Percentiles rank a stretch among this genome's conserved stretches.
Conservation (phyloP, 108 stramenopile species). For the Bacterosira constricta region DNA sequence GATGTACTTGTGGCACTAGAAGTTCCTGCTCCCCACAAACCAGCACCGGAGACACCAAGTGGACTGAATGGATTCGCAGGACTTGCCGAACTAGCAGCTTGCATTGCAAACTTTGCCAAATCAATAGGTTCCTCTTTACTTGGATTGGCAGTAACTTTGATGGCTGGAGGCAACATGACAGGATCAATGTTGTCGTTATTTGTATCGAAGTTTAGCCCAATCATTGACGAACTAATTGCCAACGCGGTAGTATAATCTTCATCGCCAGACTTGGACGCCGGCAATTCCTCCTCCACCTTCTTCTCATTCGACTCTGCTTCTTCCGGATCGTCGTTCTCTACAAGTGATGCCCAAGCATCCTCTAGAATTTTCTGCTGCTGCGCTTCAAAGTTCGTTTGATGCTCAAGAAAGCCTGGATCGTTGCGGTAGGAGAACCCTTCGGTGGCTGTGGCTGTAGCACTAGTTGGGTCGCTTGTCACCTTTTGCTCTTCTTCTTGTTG, state of each 20-base stretch:
- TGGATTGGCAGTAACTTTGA: conserved; percentile 19
- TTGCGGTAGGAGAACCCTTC: conserved; percentile 39
- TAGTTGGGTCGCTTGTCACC: neutral
- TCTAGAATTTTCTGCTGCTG: conserved; percentile 47
- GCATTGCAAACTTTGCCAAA: conserved; percentile 56
- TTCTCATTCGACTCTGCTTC: conserved; percentile 61
- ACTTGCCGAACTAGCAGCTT: conserved; percentile 22
- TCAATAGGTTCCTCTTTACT: conserved; percentile 35
- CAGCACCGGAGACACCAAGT: conserved; percentile 58
- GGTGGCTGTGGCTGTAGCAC: conserved; percentile 12
- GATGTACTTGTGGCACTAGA: conserved; percentile 12
- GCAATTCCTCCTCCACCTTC: conserved; percentile 5
- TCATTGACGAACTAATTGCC: conserved; percentile 69
- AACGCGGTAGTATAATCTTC: conserved; percentile 72
- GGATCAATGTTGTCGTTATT: conserved; percentile 68
- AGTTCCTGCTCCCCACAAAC: conserved; percentile 65
- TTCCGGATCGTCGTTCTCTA: conserved; percentile 68
- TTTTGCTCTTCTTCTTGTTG: conserved; percentile 43
- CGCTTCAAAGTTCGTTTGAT: conserved; percentile 48
- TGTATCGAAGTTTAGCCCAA: conserved; percentile 85
- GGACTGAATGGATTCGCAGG: conserved; percentile 48
- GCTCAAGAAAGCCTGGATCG: conserved; percentile 40
- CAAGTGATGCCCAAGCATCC: conserved; percentile 61
- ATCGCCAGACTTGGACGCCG: conserved; percentile 27
- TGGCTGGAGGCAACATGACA: conserved; percentile 63